Conservation (phyloP, 495 filamentous ascomycete species). For the Talaromyces thailandensis region DNA sequence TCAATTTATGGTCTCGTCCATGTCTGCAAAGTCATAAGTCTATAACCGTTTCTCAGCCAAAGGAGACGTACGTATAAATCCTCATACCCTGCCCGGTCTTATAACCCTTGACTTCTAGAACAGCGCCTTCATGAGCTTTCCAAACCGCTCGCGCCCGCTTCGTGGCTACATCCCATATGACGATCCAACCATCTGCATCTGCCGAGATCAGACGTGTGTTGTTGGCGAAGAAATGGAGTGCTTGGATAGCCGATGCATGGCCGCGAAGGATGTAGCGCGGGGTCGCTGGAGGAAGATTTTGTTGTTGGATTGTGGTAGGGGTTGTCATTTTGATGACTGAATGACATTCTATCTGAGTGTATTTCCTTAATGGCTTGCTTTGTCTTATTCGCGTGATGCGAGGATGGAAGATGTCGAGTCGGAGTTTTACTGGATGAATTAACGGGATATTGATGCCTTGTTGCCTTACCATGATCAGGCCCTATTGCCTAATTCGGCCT, state of each 20-base stretch:
- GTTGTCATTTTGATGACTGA: not conserved
- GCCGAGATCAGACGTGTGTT: constrained; percentile 77
- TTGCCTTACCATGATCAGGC: not conserved
- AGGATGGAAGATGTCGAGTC: not conserved
- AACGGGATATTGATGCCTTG: not conserved
- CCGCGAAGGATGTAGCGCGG: constrained; percentile 84
- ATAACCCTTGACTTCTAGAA: constrained; percentile 65
- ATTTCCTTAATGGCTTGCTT: not conserved
- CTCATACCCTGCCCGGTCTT: constrained; percentile 37
- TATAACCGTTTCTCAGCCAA: not conserved
- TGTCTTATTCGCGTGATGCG: not conserved
- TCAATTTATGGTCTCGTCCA: constrained; percentile 79
- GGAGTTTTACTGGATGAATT: not conserved
- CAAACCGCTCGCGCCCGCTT: constrained; percentile 80
- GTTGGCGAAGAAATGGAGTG: constrained; percentile 57
- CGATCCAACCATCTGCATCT: constrained; percentile 83
- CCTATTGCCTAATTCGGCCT: not conserved
- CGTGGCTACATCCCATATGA: constrained; percentile 75
- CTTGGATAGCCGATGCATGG: constrained; percentile 74
- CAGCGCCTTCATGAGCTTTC: constrained; percentile 72
- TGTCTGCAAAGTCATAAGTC: constrained; percentile 46
- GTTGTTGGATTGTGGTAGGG: not conserved
- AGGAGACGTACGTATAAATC: constrained; percentile 53
- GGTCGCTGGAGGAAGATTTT: constrained; percentile 47
- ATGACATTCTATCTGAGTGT: not conserved